Conservation (phyloP, 2,329 filamentous ascomycete genomes). For the Corinectria fuckeliana region DNA sequence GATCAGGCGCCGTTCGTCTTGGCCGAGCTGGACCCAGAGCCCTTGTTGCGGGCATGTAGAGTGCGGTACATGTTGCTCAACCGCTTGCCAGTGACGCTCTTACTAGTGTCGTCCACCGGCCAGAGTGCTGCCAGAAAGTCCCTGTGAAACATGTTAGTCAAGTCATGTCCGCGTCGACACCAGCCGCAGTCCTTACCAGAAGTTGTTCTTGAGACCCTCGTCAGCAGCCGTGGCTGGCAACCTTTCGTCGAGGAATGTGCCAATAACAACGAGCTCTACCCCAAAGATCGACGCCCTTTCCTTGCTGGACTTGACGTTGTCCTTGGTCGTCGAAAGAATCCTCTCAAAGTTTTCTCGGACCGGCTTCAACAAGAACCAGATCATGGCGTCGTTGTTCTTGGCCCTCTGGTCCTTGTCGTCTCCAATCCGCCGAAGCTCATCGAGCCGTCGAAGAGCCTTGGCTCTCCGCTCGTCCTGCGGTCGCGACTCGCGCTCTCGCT, state of each 20-base stretch:
- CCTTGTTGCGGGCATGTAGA: conserved; percentile 44
- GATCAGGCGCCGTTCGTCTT: conserved; percentile 44
- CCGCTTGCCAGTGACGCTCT: conserved; percentile 51
- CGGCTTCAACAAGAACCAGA: conserved; percentile 61
- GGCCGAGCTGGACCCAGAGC: conserved; percentile 35
- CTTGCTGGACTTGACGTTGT: conserved; percentile 67
- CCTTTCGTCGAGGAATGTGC: conserved; percentile 63
- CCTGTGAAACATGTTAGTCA: conserved; percentile 41
- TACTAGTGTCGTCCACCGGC: conserved; percentile 54
- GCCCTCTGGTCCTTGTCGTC: conserved; percentile 58
- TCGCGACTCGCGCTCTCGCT: conserved; percentile 35
- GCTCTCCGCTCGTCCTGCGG: conserved; percentile 50
- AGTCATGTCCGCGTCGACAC: not conserved
- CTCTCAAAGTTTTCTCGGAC: conserved; percentile 65
- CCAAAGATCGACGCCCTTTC: conserved; percentile 68
- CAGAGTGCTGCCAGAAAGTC: conserved; percentile 54
- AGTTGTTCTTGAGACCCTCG: conserved; percentile 53
- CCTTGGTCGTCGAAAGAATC: conserved; percentile 66
- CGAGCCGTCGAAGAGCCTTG: conserved; percentile 49
- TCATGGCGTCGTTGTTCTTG: conserved; percentile 53
- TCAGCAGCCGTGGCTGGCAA: conserved; percentile 50
- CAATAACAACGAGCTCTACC: conserved; percentile 65
- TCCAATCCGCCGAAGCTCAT: conserved; percentile 53
- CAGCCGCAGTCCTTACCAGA: conserved; percentile 51
- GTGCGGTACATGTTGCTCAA: conserved; percentile 54